Evolutionary conservation across 371 early-diverging fungal species (phyloP), one percentile per base, ranked within the genome.

Genomic region (Syncephalastrum sp.): DNA sequence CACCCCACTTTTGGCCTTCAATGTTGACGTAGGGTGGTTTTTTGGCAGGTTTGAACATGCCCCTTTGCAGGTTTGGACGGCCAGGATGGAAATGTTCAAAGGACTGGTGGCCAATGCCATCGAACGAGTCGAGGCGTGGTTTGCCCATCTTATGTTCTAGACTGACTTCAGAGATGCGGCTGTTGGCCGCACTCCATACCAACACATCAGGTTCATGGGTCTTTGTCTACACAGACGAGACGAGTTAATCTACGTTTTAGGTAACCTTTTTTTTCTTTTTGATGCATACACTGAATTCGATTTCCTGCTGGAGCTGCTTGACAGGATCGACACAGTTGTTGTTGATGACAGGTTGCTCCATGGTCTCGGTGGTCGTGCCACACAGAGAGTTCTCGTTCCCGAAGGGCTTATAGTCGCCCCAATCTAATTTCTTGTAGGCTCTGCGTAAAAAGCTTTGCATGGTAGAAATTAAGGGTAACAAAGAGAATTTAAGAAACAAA

Each of bases 101-200:
- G 0, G 64, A 59, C 16, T 33, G 38, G 38, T 33, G 38, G 10
- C 38, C 38, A 33, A 33, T 10, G 38, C 38, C 38, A 33, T 33
- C 38, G 8, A 33, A 33, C 0, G 38, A 33, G 38, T 33, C 38
- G 1, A 33, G 38, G 10, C 38, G 38, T 33, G 38, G 38, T 10
- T 33, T 33, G 38, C 10, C 38, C 6, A 33, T 10, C 38, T 33
- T 5, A 10, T 33, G 38, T 33, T 33, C 38, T 12, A 33, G 38
- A 10, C 38, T 33, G 38, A 33, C 38, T 16, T 61, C 54, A 14
- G 61, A 61, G 7, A 66, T 66, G 15, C 19, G 52, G 8, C 43
- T 17, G 49, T 66, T 66, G 33, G 67, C 67, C 10, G 67, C 60
- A 42, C 67, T 66, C 45, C 56, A 60, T 29, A 50, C 47, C 33